A percentile compares a stretch with the other conserved stretches of the same genome.
Evolutionary conservation across 495 filamentous ascomycete genomes (phyloP).

Genomic region (Penicillium diatomitis): DNA sequence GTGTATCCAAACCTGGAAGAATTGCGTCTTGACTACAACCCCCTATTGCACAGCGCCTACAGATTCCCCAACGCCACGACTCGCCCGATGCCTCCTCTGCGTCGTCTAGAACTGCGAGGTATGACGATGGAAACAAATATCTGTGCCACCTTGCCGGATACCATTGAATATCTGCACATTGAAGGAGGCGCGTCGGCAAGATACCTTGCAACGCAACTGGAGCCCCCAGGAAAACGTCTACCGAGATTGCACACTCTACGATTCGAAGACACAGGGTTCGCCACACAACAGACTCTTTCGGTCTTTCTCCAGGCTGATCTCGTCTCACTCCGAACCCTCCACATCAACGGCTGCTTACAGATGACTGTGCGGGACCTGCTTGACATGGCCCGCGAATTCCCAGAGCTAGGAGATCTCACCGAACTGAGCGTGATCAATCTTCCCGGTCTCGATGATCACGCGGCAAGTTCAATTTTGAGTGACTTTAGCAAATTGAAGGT

Average conservation of each 20-base stretch:
- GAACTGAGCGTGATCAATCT: slow-evolving; percentile 23
- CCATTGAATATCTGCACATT: slow-evolving; percentile 24
- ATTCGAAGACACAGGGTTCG: slow-evolving; percentile 21
- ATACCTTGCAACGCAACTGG: background rate
- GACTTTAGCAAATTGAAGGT: slow-evolving; percentile 18
- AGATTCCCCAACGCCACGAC: slow-evolving; percentile 1
- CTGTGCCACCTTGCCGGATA: slow-evolving; percentile 16
- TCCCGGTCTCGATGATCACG: slow-evolving; percentile 13
- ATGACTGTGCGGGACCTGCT: slow-evolving; percentile 6
- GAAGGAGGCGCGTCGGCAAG: slow-evolving; percentile 14
- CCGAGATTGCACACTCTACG: slow-evolving; percentile 26
- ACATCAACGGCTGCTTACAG: slow-evolving; percentile 21
- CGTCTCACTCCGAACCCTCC: slow-evolving; percentile 19
- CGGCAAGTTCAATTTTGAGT: slow-evolving; percentile 6
- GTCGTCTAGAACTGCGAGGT: slow-evolving; percentile 24
- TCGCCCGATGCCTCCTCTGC: slow-evolving; percentile 15
- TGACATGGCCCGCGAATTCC: slow-evolving; percentile 1
- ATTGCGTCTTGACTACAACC: slow-evolving; percentile 24
- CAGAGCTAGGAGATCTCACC: slow-evolving; percentile 11
- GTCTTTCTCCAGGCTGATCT: slow-evolving; percentile 13
- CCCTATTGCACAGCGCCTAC: slow-evolving; percentile 9
- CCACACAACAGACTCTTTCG: slow-evolving; percentile 6
- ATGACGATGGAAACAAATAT: slow-evolving; percentile 11
- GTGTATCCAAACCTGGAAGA: slow-evolving; percentile 31
- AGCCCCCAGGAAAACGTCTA: slow-evolving; percentile 5